Conservation (phyloP, 2,329 filamentous ascomycete genomes). For the Talaromyces sp. region DNA sequence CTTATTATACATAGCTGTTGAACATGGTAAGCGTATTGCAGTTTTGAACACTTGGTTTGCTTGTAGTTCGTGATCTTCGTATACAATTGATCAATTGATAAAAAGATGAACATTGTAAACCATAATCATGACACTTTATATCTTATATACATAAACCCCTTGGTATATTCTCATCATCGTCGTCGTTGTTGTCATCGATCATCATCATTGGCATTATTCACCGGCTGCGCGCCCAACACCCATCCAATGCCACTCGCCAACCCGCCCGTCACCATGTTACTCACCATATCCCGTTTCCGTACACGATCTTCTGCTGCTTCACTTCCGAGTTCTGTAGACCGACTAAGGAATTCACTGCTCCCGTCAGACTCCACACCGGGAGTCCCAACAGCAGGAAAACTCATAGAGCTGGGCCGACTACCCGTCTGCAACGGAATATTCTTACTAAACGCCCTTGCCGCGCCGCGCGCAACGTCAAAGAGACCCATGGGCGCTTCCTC, state of each 20-base stretch:
- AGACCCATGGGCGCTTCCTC: conserved; percentile 46
- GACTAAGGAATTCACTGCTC: conserved; percentile 12
- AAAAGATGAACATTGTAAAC: too few species aligned
- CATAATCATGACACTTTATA: background rate
- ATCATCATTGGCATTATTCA: conserved; percentile 20
- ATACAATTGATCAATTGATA: too few species aligned
- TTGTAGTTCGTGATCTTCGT: too few species aligned
- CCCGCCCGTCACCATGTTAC: conserved; percentile 59
- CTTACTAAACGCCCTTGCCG: conserved; percentile 44
- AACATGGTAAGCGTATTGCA: background rate
- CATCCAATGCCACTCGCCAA: conserved; percentile 60
- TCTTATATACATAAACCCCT: background rate
- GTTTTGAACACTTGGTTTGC: too few species aligned
- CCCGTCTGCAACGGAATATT: conserved; percentile 39
- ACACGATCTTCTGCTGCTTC: conserved; percentile 26
- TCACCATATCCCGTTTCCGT: conserved; percentile 52
- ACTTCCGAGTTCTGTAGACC: conserved; percentile 9
- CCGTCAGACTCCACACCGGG: background rate
- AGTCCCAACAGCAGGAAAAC: background rate
- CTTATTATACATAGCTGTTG: background rate
- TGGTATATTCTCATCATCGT: background rate
- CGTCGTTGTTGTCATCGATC: background rate
- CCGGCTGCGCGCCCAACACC: conserved; percentile 54
- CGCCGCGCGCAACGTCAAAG: conserved; percentile 49
- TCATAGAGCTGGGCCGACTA: background rate